Evolutionary conservation across 2,329 filamentous ascomycete species (phyloP).

Genomic region (Cercospora sojina): DNA sequence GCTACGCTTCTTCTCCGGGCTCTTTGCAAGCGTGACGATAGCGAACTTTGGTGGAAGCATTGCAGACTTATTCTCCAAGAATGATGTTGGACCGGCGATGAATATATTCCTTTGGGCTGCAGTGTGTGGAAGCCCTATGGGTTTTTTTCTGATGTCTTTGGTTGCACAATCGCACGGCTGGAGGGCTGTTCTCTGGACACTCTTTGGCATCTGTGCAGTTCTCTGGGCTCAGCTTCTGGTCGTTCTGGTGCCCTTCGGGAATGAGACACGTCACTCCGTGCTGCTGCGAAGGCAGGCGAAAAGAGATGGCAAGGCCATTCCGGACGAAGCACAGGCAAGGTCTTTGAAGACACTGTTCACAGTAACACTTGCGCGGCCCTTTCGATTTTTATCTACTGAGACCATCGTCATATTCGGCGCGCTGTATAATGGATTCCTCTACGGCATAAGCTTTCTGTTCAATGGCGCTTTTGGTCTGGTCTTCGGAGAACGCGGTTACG

Average conservation of each 20-base stretch:
- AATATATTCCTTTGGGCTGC: slow-evolving; percentile 50
- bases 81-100: slow-evolving; percentile 44
- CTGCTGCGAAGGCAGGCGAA: slow-evolving; percentile 39
- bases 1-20: slow-evolving; percentile 47
- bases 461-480: slow-evolving; percentile 52
- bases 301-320: slow-evolving; percentile 36
- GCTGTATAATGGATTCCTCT: slow-evolving; percentile 52
- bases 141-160: slow-evolving; percentile 49
- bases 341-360: slow-evolving; percentile 43
- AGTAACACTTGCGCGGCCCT: slow-evolving; percentile 48
- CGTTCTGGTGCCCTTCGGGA: slow-evolving; percentile 39
- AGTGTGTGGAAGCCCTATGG: slow-evolving; percentile 48
- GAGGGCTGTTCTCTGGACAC: slow-evolving; percentile 48
- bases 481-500: slow-evolving; percentile 47
- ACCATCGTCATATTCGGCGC: slow-evolving; percentile 52
- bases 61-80: slow-evolving; percentile 51
- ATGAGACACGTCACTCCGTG: slow-evolving; percentile 49
- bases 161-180: slow-evolving; percentile 47
- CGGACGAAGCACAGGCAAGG: slow-evolving; percentile 43
- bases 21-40: slow-evolving; percentile 50
- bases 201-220: slow-evolving; percentile 47
- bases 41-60: slow-evolving; percentile 53
- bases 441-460: slow-evolving; percentile 52
- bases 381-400: slow-evolving; percentile 49
- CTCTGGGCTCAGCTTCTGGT: slow-evolving; percentile 47